Evolutionary conservation across 495 filamentous ascomycete species (phyloP).

Genomic region (Neurospora pannonica): DNA sequence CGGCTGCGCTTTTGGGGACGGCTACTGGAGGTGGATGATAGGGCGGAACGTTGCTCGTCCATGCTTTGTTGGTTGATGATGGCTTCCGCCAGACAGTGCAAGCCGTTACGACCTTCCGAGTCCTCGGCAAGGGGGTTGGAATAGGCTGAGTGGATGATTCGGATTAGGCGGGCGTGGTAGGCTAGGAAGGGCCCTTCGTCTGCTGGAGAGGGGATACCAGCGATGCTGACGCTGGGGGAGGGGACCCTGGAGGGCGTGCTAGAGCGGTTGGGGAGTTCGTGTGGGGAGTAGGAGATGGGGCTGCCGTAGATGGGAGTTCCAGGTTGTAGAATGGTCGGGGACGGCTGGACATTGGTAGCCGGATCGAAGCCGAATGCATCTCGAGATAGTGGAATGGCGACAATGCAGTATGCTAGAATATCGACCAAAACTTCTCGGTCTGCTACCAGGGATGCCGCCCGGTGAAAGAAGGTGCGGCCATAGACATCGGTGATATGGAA

Average conservation of each 20-base stretch:
- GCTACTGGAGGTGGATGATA: background rate
- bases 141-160: conserved; percentile 22
- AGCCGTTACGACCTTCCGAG: conserved; percentile 34
- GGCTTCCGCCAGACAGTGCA: conserved; percentile 42
- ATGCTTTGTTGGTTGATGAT: conserved; percentile 20
- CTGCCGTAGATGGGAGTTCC: background rate
- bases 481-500: conserved; percentile 32
- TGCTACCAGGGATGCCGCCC: conserved; percentile 17
- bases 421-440: conserved; percentile 3
- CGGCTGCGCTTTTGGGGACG: conserved; percentile 12
- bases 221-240: background rate
- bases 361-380: conserved; percentile 32
- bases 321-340: conserved; percentile 9
- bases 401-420: conserved; percentile 9
- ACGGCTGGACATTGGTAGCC: background rate
- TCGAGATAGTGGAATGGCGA: conserved; percentile 3
- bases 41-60: conserved; percentile 9
- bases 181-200: conserved; percentile 14
- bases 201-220: background rate
- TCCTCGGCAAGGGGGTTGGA: conserved; percentile 27
- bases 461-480: conserved; percentile 37
- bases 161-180: conserved; percentile 26
- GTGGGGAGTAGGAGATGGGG: background rate
- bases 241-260: background rate
- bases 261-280: background rate